Percentiles rank a stretch among this genome's conserved stretches.
Evolutionary conservation across 2,329 filamentous ascomycete genomes (phyloP).

Genomic region (Pseudocercospora pini-densiflorae): DNA sequence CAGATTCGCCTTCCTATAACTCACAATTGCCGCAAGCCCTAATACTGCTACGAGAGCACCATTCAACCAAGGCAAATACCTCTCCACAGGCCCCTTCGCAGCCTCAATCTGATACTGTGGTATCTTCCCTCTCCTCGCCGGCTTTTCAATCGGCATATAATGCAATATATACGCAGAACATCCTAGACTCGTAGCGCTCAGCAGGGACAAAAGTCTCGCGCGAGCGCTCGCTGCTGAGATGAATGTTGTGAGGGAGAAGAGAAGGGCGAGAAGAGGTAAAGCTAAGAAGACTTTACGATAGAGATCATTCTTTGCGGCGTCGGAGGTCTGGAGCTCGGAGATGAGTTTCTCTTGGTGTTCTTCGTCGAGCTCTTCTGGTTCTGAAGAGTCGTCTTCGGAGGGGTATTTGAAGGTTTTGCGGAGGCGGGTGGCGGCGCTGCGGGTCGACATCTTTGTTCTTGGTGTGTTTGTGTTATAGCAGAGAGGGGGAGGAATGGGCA

Average conservation of each 20-base stretch:
- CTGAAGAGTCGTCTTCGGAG: slow-evolving; percentile 59
- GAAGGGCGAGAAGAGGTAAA: slow-evolving; percentile 61
- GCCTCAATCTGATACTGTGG: slow-evolving; percentile 35
- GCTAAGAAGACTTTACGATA: slow-evolving; percentile 57
- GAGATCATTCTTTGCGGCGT: slow-evolving; percentile 45
- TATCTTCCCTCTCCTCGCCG: slow-evolving; percentile 44
- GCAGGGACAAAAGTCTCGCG: slow-evolving; percentile 54
- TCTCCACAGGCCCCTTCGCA: slow-evolving; percentile 56
- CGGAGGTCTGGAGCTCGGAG: slow-evolving; percentile 57
- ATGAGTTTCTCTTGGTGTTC: slow-evolving; percentile 72
- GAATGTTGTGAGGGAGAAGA: slow-evolving; percentile 61
- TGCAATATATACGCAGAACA: slow-evolving; percentile 65
- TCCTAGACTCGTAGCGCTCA: slow-evolving; percentile 66
- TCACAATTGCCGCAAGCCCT: slow-evolving; percentile 50
- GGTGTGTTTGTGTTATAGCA: slow-evolving; percentile 6
- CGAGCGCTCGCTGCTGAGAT: slow-evolving; percentile 43
- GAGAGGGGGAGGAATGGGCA: neutral
- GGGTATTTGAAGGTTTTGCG: slow-evolving; percentile 81
- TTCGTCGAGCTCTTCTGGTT: slow-evolving; percentile 69
- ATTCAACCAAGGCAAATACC: slow-evolving; percentile 66
- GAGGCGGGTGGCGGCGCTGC: slow-evolving; percentile 45
- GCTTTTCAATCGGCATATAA: slow-evolving; percentile 52
- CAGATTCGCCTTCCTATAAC: slow-evolving; percentile 37
- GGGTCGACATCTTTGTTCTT: slow-evolving; percentile 12
- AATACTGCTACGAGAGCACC: slow-evolving; percentile 61